These are phyloP conservation scores for Fusarium lyarnte DNA, from an alignment of 2,329 filamentous ascomycete species.

Conservation along the genomic window DNA sequence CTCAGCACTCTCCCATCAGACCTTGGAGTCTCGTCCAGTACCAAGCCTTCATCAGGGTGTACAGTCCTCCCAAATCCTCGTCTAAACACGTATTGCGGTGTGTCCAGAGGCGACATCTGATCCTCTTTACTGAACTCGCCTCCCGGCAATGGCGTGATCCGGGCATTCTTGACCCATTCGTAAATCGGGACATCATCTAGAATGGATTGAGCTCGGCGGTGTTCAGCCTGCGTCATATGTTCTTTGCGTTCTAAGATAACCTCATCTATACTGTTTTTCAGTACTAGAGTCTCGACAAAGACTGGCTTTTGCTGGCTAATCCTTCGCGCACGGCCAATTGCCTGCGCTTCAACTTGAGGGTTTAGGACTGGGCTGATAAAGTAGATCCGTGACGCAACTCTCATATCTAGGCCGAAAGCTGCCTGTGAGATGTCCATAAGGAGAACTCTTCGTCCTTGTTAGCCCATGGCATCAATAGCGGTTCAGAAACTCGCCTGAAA, in stretches of 20 bases:
- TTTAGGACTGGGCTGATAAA: slow-evolving; percentile 91
- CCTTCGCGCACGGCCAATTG: slow-evolving; percentile 87
- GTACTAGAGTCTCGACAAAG: slow-evolving; percentile 84
- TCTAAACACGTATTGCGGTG: slow-evolving; percentile 62
- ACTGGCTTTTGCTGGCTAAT: slow-evolving; percentile 86
- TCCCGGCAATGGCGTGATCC: slow-evolving; percentile 51
- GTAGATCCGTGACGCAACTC: slow-evolving; percentile 83
- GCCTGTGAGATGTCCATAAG: slow-evolving; percentile 93
- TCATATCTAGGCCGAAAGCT: slow-evolving; percentile 87
- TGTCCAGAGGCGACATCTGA: slow-evolving; percentile 60
- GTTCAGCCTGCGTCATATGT: slow-evolving; percentile 77
- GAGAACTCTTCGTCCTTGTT: slow-evolving; percentile 66
- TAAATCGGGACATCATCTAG: slow-evolving; percentile 67
- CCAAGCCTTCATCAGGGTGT: slow-evolving; percentile 59
- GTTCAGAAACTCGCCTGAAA: slow-evolving; percentile 58
- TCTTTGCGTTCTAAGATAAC: slow-evolving; percentile 78
- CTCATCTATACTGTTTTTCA: slow-evolving; percentile 85
- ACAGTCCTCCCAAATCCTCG: slow-evolving; percentile 55
- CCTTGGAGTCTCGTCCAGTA: slow-evolving; percentile 42
- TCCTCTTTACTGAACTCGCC: slow-evolving; percentile 48
- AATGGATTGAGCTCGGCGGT: slow-evolving; percentile 64
- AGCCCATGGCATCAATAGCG: background rate
- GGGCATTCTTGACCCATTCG: slow-evolving; percentile 66
- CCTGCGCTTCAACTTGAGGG: slow-evolving; percentile 86
- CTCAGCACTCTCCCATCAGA: slow-evolving; percentile 2